Evolutionary conservation across 2,329 filamentous ascomycete species (phyloP).

Genomic region (Sclerotinia spermophila): DNA sequence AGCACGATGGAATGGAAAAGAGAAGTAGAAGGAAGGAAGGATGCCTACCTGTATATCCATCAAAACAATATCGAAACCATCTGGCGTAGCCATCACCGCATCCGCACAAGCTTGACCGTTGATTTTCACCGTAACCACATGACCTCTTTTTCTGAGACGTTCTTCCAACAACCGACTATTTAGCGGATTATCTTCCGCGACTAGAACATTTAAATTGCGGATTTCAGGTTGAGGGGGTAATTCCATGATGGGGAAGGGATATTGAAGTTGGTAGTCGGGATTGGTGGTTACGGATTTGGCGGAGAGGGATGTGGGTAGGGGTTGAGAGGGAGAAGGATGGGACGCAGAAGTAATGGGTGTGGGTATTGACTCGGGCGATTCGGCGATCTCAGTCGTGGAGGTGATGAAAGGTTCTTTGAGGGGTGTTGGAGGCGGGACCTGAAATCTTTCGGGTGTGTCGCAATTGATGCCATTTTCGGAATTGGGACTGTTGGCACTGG

Average conservation of each 20-base stretch:
- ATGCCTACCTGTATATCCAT: slow-evolving; percentile 86
- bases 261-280: slow-evolving; percentile 23
- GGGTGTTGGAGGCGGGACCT: neutral
- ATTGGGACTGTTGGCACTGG: too few relatives aligned
- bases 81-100: slow-evolving; percentile 60
- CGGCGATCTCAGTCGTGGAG: neutral
- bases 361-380: neutral
- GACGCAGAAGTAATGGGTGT: neutral
- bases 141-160: slow-evolving; percentile 70
- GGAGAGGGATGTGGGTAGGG: neutral
- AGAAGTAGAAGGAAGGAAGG: too few relatives aligned
- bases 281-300: slow-evolving; percentile 12
- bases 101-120: slow-evolving; percentile 82
- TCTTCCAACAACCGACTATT: slow-evolving; percentile 82
- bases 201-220: slow-evolving; percentile 52
- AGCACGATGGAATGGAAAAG: neutral
- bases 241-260: slow-evolving; percentile 19
- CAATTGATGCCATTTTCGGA: neutral
- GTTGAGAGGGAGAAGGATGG: neutral
- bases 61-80: slow-evolving; percentile 70
- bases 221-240: slow-evolving; percentile 20
- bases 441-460: neutral
- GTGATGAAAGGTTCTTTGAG: neutral
- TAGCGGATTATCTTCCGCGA: slow-evolving; percentile 85
- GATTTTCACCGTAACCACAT: slow-evolving; percentile 66